A percentile compares a stretch with the other conserved stretches of the same genome.
phyloP scores from a whole-genome alignment of 495 filamentous ascomycete species.

The Aspergillus ostianus region DNA sequence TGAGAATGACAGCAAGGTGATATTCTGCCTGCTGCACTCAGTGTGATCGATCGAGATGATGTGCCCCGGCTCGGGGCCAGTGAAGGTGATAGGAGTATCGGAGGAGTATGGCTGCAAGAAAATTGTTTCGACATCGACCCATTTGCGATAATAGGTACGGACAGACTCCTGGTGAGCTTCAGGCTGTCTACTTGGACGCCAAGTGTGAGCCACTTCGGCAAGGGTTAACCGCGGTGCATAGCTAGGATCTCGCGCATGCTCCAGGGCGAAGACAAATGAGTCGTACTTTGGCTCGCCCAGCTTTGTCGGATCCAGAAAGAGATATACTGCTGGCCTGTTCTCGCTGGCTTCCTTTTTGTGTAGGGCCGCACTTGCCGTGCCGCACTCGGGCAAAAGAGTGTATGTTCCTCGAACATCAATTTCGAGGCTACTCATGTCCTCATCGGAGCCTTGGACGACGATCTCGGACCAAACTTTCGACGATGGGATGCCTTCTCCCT shows the following conservation, averaged over 20 bases:
- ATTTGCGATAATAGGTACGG: conserved; percentile 28
- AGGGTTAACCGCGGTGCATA: conserved; percentile 53
- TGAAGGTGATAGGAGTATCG: conserved; percentile 12
- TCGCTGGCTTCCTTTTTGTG: conserved; percentile 39
- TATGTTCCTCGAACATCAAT: conserved; percentile 56
- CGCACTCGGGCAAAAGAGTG: conserved; percentile 58
- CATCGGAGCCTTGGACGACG: conserved; percentile 28
- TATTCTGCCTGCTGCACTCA: conserved; percentile 27
- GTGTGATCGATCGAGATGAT: conserved; percentile 15
- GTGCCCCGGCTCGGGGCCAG: conserved; percentile 13
- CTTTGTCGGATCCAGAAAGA: conserved; percentile 64
- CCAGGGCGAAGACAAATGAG: conserved; percentile 61
- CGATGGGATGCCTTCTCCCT: conserved; percentile 28
- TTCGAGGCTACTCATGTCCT: conserved; percentile 31
- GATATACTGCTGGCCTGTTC: conserved; percentile 42
- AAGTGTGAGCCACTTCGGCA: conserved; percentile 38
- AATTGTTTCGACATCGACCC: conserved; percentile 14
- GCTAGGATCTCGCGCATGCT: conserved; percentile 48
- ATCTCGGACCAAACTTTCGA: conserved; percentile 43
- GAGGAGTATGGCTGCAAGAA: conserved; percentile 12
- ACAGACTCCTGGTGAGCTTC: conserved; percentile 7
- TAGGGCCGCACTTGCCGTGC: conserved; percentile 60
- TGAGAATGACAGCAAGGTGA: conserved; percentile 27
- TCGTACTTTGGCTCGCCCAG: conserved; percentile 49
- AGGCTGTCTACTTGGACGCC: conserved; percentile 26